A percentile compares a stretch with the other conserved stretches of the same genome.
phyloP scores from a whole-genome alignment of 345 rosid species.

The Psidium friedrichsthalianum region DNA sequence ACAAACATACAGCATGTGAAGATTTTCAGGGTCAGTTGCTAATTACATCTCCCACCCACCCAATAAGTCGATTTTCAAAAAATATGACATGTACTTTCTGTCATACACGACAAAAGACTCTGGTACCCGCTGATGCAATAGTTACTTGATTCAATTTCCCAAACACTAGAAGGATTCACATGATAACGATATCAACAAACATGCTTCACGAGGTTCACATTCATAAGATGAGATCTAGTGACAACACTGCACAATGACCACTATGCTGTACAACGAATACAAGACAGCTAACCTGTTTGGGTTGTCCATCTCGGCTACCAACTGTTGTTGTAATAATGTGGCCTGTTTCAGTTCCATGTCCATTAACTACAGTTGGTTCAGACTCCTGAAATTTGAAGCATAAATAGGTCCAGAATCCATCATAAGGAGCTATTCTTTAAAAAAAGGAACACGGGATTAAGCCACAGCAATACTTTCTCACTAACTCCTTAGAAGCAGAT shows the following conservation, averaged over 20 bases:
- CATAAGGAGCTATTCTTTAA: background rate
- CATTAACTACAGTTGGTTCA: constrained; percentile 56
- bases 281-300: constrained; percentile 62
- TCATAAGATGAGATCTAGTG: background rate
- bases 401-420: background rate
- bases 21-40: background rate
- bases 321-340: constrained; percentile 72
- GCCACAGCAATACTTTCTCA: background rate
- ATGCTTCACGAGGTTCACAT: background rate
- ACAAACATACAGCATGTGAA: background rate
- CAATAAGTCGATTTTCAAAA: background rate
- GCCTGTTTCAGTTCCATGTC: constrained; percentile 81
- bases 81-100: background rate
- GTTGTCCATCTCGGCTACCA: constrained; percentile 81
- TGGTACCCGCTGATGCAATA: background rate
- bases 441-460: background rate
- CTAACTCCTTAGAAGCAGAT: background rate
- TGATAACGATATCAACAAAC: background rate
- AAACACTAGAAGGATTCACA: background rate
- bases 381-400: constrained; percentile 31
- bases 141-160: background rate
- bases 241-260: background rate
- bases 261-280: background rate
- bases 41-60: background rate
- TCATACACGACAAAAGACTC: background rate